These are phyloP conservation scores for Ramichloridium luteum DNA, from an alignment of 2,329 filamentous ascomycete genomes.

Conservation along the genomic window DNA sequence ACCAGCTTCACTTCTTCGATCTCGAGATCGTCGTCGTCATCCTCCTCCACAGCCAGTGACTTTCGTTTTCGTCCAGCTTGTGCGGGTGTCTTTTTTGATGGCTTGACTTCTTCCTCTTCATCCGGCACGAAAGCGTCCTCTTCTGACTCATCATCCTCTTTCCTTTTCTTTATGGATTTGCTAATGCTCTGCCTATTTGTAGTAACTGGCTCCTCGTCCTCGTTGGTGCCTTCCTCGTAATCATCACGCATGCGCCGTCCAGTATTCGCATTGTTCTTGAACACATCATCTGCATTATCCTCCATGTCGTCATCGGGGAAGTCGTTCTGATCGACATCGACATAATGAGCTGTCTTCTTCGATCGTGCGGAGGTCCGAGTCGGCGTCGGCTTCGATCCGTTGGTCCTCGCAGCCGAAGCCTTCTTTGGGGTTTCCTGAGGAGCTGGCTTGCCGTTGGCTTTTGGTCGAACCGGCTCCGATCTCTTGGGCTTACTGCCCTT, in stretches of 20 bases:
- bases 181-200: slow-evolving; percentile 27
- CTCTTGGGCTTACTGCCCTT: slow-evolving; percentile 38
- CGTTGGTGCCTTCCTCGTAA: slow-evolving; percentile 53
- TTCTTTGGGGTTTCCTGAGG: slow-evolving; percentile 28
- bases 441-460: slow-evolving; percentile 11
- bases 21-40: slow-evolving; percentile 39
- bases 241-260: slow-evolving; percentile 50
- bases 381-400: slow-evolving; percentile 25
- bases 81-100: slow-evolving; percentile 24
- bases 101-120: slow-evolving; percentile 31
- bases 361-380: slow-evolving; percentile 27
- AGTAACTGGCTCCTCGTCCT: slow-evolving; percentile 56
- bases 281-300: slow-evolving; percentile 64
- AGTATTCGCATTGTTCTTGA: slow-evolving; percentile 57
- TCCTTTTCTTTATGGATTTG: slow-evolving; percentile 22
- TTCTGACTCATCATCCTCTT: slow-evolving; percentile 27
- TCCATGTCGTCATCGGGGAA: slow-evolving; percentile 30
- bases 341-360: slow-evolving; percentile 33
- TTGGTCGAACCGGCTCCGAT: slow-evolving; percentile 26
- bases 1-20: slow-evolving; percentile 37
- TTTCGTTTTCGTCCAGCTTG: slow-evolving; percentile 43
- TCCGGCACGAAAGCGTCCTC: slow-evolving; percentile 35
- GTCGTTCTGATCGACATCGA: slow-evolving; percentile 22
- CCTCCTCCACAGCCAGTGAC: slow-evolving; percentile 42
- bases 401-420: slow-evolving; percentile 24